phyloP scores from a whole-genome alignment of 164 flowering plant genomes.

The Tetracentron sinense region DNA sequence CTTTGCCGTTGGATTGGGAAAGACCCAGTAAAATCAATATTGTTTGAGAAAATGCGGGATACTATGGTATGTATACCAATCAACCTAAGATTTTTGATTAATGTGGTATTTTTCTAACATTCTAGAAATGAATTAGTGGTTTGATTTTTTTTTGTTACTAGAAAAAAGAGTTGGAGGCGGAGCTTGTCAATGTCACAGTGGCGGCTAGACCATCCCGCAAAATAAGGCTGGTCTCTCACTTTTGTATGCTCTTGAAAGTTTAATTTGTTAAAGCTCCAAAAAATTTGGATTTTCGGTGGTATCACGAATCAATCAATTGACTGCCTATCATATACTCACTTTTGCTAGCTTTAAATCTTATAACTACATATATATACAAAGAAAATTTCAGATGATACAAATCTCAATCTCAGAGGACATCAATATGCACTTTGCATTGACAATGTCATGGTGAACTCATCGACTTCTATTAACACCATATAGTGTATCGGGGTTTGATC shows the following conservation, averaged over 20 bases:
- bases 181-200: conserved; percentile 85
- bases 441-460: not conserved
- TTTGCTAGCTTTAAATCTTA: too few relatives aligned
- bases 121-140: not conserved
- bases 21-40: conserved; percentile 86
- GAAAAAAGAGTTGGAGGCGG: conserved; percentile 99
- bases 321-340: too few relatives aligned
- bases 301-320: not conserved
- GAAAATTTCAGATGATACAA: too few relatives aligned
- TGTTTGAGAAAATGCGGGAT: conserved; percentile 98
- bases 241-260: not conserved
- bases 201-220: conserved; percentile 83
- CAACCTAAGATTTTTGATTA: not conserved
- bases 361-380: too few relatives aligned
- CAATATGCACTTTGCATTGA: not conserved
- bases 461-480: not conserved
- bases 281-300: not conserved
- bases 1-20: conserved; percentile 99
- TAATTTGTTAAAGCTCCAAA: not conserved
- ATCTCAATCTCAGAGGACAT: too few relatives aligned
- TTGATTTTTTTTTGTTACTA: conserved; percentile 22
- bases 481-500: too few relatives aligned
- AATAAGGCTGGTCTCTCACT: conserved; percentile 51
- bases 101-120: not conserved
- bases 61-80: conserved; percentile 62